Base-by-base conservation (phyloP, 345 rosid species). In the Euphorbia peplus region DNA sequence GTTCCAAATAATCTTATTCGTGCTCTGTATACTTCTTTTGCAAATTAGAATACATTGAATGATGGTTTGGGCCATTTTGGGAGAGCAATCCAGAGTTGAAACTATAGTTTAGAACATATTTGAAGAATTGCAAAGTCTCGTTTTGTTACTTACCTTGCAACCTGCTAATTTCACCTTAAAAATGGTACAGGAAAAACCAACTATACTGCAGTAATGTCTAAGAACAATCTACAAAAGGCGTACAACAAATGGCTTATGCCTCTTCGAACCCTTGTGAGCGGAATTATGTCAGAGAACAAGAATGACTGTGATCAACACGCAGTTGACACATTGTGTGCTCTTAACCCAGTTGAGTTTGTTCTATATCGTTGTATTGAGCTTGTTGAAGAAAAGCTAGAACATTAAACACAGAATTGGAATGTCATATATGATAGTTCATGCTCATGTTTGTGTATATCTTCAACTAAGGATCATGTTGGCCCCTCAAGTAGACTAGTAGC, bases 321-420 rank as follows among this genome's bases (percentile, higher is more conserved):
- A 11, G 26, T 68, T 0, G 86, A 78, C 28, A 5, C 71, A n/a
- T 42, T 70, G 14, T 79, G 87, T 54, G 68, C 84, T 63, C 77
- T 91, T 37, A 85, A 87, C 78, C 93, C 89, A 10, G 67, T 91
- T 19, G 93, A 87, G 75, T 12, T 85, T 39, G 97, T 91, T 69
- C 73, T 95, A 37, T 84, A 87, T 64, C 87, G 89, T 13, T 95
- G 99, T 75, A 88, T 91, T 22, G 97, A 90, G 72, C 97, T 95
- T 47, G 89, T 90, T 4, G 97, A 91, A 80, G 91, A 83, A 64
- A 87, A 65, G 63, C 42, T 91, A 76, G 80, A 80, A 64, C 56
- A 52, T 41, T 42, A 46, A 21, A 14, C 47, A 2, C 61, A 68
- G 44, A 61, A 9, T 10, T 16, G 55, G 52, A 30, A 26, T 32